Evolutionary conservation across 208 protist genomes (phyloP).

Genomic region (Porcisia deanei): DNA sequence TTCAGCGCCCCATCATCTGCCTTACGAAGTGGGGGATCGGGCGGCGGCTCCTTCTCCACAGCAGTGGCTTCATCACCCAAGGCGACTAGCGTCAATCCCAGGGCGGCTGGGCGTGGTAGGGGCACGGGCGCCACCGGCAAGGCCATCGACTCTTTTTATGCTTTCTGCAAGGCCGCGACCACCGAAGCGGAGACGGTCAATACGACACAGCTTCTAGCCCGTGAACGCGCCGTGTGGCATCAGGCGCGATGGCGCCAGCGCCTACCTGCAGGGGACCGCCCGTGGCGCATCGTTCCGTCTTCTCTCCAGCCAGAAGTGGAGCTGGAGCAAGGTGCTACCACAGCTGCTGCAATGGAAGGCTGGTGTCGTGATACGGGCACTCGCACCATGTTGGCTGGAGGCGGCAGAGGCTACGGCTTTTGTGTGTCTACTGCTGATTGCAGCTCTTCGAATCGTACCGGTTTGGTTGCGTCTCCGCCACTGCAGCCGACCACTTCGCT

Average conservation of each 20-base stretch:
- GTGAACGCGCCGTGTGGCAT: conserved; percentile 30
- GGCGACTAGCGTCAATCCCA: neutral
- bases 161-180: neutral
- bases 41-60: neutral
- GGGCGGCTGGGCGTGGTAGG: conserved; percentile 7
- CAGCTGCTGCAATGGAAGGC: conserved; percentile 9
- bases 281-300: conserved; percentile 19
- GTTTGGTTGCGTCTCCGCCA: neutral
- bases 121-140: neutral
- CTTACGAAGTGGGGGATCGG: neutral
- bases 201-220: conserved; percentile 8
- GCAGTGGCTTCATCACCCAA: neutral
- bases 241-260: conserved; percentile 36
- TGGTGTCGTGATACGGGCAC: conserved; percentile 31
- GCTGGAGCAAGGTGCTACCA: neutral
- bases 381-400: neutral
- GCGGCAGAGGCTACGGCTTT: neutral
- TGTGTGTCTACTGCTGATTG: neutral
- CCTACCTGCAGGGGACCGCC: conserved; percentile 10
- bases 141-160: neutral
- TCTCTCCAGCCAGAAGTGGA: neutral
- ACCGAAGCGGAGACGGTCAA: neutral
- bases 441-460: neutral
- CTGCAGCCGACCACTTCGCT: neutral
- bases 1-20: conserved; percentile 12